phyloP scores from a whole-genome alignment of 176 grass and related monocot genomes.

The Microstegium vimineum region DNA sequence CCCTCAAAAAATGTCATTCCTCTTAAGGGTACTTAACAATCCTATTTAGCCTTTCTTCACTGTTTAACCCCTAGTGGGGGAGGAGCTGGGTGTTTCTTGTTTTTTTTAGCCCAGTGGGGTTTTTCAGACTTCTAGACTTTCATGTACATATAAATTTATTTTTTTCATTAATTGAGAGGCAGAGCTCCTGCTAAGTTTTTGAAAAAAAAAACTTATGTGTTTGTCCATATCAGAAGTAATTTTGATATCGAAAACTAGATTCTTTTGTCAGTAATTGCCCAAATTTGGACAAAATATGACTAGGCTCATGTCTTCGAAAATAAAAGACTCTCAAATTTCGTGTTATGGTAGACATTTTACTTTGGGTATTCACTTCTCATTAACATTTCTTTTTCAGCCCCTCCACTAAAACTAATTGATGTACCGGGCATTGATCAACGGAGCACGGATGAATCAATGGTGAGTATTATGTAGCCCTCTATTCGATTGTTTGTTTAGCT shows the following conservation, averaged over 20 bases:
- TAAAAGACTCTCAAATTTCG: neutral
- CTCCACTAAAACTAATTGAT: slow-evolving; percentile 76
- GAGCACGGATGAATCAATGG: slow-evolving; percentile 61
- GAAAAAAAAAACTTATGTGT: too few species aligned
- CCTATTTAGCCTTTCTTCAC: too few species aligned
- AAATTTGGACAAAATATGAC: slow-evolving; percentile 3
- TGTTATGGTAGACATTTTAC: neutral
- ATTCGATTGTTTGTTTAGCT: neutral
- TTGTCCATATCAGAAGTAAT: neutral
- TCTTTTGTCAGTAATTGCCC: neutral
- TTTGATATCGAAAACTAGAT: neutral
- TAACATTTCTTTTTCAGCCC: slow-evolving; percentile 51
- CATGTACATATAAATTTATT: too few species aligned
- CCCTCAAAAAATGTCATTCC: too few species aligned
- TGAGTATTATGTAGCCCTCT: slow-evolving; percentile 22
- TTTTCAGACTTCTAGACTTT: too few species aligned
- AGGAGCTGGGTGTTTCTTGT: too few species aligned
- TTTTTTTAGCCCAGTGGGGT: too few species aligned
- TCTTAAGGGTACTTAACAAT: too few species aligned
- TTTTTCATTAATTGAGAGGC: too few species aligned
- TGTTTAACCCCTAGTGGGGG: too few species aligned
- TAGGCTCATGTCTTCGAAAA: neutral
- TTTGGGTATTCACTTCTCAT: neutral
- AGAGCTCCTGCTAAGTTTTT: too few species aligned
- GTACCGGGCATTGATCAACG: slow-evolving; percentile 81